Evolutionary conservation across 176 grass and related monocot species (phyloP).

Genomic region (Cocos nucifera): DNA sequence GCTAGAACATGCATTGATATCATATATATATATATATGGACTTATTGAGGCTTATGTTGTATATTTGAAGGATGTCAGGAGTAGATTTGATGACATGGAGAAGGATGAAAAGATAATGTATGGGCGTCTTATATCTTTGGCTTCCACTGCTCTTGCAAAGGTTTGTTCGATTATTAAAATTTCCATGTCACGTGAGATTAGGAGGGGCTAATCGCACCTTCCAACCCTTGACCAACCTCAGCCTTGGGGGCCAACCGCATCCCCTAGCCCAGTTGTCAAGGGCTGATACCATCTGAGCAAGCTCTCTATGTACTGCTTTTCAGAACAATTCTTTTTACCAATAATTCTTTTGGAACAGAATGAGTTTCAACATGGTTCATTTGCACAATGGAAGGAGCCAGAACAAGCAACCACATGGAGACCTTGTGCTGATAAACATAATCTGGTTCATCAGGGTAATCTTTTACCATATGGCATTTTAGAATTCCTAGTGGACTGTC

Average conservation of each 20-base stretch:
- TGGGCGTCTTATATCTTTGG: slow-evolving; percentile 49
- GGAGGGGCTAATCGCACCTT: too few relatives aligned
- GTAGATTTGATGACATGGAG: slow-evolving; percentile 25
- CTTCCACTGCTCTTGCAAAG: slow-evolving; percentile 40
- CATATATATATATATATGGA: not conserved
- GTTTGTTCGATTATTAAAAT: slow-evolving; percentile 18
- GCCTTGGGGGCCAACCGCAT: too few relatives aligned
- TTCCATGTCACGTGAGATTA: not conserved
- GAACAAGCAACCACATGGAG: slow-evolving; percentile 50
- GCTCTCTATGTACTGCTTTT: too few relatives aligned
- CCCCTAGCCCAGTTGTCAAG: too few relatives aligned
- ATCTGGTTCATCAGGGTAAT: slow-evolving; percentile 33
- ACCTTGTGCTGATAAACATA: slow-evolving; percentile 65
- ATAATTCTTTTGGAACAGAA: slow-evolving; percentile 41
- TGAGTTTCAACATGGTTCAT: slow-evolving; percentile 17
- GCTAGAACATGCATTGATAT: not conserved
- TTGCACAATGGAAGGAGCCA: slow-evolving; percentile 56
- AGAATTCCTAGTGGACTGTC: not conserved
- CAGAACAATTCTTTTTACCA: too few relatives aligned
- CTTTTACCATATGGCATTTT: not conserved
- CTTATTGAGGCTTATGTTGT: not conserved
- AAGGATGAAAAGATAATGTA: slow-evolving; percentile 62
- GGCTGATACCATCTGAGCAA: too few relatives aligned
- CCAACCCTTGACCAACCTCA: too few relatives aligned
- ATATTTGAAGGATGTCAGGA: slow-evolving; percentile 41